These are phyloP conservation scores for Coemansia sp. DNA, from an alignment of 192 early-diverging fungal species.

Conservation along the genomic window DNA sequence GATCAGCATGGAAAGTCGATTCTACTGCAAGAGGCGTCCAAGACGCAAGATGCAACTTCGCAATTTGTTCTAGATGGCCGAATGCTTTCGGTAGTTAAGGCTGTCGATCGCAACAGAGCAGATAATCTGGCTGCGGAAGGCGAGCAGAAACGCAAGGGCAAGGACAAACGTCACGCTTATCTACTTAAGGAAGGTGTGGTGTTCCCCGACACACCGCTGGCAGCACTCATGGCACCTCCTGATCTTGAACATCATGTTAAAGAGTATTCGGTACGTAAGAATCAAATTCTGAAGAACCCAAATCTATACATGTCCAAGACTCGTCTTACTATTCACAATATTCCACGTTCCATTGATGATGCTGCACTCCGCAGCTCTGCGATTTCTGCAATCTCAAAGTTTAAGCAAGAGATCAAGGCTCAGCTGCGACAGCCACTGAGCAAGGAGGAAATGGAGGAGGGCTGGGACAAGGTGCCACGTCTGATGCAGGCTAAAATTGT, in stretches of 20 bases:
- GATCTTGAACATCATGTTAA: slow-evolving; percentile 77
- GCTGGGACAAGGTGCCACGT: slow-evolving; percentile 61
- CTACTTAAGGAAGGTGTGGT: slow-evolving; percentile 90
- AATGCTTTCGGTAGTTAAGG: slow-evolving; percentile 74
- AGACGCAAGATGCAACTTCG: slow-evolving; percentile 23
- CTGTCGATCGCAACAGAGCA: slow-evolving; percentile 75
- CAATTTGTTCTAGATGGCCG: slow-evolving; percentile 78
- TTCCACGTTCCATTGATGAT: slow-evolving; percentile 75
- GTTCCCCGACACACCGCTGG: slow-evolving; percentile 79
- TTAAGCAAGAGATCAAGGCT: slow-evolving; percentile 71
- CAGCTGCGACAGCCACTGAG: slow-evolving; percentile 57
- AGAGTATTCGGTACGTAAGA: slow-evolving; percentile 78
- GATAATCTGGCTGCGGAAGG: slow-evolving; percentile 61
- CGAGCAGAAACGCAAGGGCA: slow-evolving; percentile 60
- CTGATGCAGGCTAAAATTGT: slow-evolving; percentile 82
- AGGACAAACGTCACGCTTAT: slow-evolving; percentile 85
- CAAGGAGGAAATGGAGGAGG: slow-evolving; percentile 61
- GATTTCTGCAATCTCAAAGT: slow-evolving; percentile 65
- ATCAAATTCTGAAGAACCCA: slow-evolving; percentile 78
- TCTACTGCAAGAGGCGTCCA: slow-evolving; percentile 51
- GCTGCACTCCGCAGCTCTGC: slow-evolving; percentile 62
- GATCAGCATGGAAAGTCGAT: slow-evolving; percentile 53
- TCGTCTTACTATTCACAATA: slow-evolving; percentile 84
- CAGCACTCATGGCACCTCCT: slow-evolving; percentile 67
- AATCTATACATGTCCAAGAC: slow-evolving; percentile 87